These are phyloP conservation scores for Mycena polygramma DNA, from an alignment of 768 basidiomycete species.

Conservation along the genomic window DNA sequence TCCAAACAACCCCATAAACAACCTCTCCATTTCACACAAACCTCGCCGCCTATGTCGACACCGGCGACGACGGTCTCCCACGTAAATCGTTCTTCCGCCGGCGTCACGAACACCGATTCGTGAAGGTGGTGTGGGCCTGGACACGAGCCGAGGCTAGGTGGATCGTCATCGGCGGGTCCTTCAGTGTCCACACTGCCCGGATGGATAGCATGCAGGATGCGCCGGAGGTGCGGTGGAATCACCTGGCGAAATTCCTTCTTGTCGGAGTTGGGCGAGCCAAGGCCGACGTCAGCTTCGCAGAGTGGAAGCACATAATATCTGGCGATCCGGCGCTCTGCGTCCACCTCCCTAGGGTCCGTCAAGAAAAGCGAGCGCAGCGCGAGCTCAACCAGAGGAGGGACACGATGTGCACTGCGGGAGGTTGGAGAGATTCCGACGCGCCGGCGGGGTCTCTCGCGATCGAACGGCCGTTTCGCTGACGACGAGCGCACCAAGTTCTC, in stretches of 20 bases:
- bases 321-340: conserved; percentile 40
- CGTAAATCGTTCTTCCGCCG: conserved; percentile 72
- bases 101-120: conserved; percentile 62
- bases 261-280: conserved; percentile 9
- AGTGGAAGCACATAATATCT: conserved; percentile 53
- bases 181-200: conserved; percentile 52
- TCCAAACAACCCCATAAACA: conserved; percentile 74
- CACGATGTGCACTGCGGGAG: conserved; percentile 16
- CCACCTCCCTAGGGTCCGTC: neutral
- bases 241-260: conserved; percentile 37
- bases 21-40: conserved; percentile 78
- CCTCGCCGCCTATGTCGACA: conserved; percentile 62
- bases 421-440: conserved; percentile 35
- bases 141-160: conserved; percentile 52
- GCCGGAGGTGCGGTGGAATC: conserved; percentile 48
- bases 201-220: conserved; percentile 52
- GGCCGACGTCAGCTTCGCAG: conserved; percentile 29
- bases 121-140: conserved; percentile 59
- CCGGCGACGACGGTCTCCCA: conserved; percentile 73
- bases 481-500: conserved; percentile 34
- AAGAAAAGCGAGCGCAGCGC: conserved; percentile 24
- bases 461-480: conserved; percentile 28
- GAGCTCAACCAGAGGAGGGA: conserved; percentile 30
- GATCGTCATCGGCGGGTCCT: conserved; percentile 29
- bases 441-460: conserved; percentile 8